Evolutionary conservation across 78 protist species (phyloP), one percentile per base, ranked within the genome.

Genomic region (Dictyostelium capitatum): DNA sequence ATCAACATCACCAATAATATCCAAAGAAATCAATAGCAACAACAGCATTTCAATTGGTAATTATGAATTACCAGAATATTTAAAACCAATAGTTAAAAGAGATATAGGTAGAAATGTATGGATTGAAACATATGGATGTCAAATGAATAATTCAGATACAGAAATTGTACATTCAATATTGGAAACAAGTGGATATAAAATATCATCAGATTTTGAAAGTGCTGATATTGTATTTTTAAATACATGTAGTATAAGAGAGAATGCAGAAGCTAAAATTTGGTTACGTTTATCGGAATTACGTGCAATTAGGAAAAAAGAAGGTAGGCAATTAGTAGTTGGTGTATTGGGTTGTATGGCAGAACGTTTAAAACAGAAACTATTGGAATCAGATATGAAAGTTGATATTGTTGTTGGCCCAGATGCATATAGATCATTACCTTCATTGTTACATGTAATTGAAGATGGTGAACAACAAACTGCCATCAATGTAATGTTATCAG

Each of bases 301-400:
- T 20, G 43, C 77, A 32, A 51, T 53, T 1, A 67, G 57, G n/a
- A 43, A 93, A 74, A 25, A 23, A 51, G 82, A 87, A 6, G 37
- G 72, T 3, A 79, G 54, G 8, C 78, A 82, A 67, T 41, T 85
- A 3, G 28, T 78, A 6, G 78, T 94, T 17, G 96, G 89, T 70
- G 96, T 89, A 6, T 20, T 89, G 20, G 98, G 99, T 0, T 98
- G 99, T 95, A 98, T 98, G 99, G 98, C 98, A 3, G 97, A 96
- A 69, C 83, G 99, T 14, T 89, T 98, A 12, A 97, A 97, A 67
- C 74, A 57, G 23, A 53, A 90, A 75, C 54, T 98, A 43, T 73
- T 97, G 2, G 98, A 96, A 64, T 54, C 78, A 10, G 91, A 95
- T 28, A 12, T 50, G 65, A n/a, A 57, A 47, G 95, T 96, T 2